Evolutionary conservation across 1,139 yeast species (phyloP).

Genomic region (Protomyces lactucae-debilis): DNA sequence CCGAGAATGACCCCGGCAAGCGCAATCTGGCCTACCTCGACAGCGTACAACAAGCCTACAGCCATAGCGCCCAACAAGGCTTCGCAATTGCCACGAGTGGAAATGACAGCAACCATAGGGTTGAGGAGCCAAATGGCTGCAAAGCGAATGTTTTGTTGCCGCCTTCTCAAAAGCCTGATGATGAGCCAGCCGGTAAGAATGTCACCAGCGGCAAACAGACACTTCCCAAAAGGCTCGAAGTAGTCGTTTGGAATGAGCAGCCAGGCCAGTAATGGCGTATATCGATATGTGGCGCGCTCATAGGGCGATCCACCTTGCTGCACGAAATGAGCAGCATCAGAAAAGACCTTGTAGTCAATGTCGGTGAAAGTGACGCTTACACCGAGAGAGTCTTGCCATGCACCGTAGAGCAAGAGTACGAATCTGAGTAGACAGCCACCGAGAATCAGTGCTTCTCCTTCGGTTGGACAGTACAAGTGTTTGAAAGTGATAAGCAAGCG

Average conservation of each 20-base stretch:
- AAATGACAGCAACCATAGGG: constrained; percentile 91
- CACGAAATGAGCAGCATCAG: constrained; percentile 83
- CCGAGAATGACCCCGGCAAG: constrained; percentile 67
- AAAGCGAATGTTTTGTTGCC: constrained; percentile 43
- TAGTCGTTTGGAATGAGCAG: constrained; percentile 61
- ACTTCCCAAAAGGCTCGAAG: constrained; percentile 53
- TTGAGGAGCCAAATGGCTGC: constrained; percentile 77
- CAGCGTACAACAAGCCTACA: constrained; percentile 50
- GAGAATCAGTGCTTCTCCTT: not conserved
- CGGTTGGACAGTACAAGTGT: constrained; percentile 3
- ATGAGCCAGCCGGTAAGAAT: constrained; percentile 72
- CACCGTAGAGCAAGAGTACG: constrained; percentile 71
- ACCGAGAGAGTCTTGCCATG: constrained; percentile 69
- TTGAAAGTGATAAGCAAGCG: not conserved
- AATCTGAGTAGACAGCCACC: constrained; percentile 45
- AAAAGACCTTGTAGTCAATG: constrained; percentile 85
- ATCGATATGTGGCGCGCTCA: constrained; percentile 78
- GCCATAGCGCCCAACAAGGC: constrained; percentile 78
- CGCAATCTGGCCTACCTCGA: constrained; percentile 45
- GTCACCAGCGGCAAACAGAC: constrained; percentile 71
- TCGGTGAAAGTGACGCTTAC: constrained; percentile 86
- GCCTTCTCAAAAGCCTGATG: constrained; percentile 43
- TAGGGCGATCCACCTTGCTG: constrained; percentile 66
- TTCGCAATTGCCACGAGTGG: constrained; percentile 91
- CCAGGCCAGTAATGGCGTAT: constrained; percentile 89